Percentiles rank a stretch among this genome's conserved stretches.
phyloP scores from a whole-genome alignment of 1,139 yeast genomes.

The Sugiyamaella paludigena region DNA sequence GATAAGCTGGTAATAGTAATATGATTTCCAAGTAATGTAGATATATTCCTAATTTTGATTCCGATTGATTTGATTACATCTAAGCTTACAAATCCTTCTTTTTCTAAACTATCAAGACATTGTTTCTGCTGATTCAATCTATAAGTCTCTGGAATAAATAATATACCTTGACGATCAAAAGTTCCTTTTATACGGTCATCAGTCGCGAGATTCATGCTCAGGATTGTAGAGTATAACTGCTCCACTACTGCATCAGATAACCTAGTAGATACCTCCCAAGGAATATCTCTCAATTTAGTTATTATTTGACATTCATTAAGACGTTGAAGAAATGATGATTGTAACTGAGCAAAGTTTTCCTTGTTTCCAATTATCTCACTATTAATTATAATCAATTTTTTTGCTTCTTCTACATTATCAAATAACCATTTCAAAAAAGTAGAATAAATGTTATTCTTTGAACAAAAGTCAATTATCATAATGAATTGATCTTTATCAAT shows the following conservation, averaged over 20 bases:
- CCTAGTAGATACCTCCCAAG: too few relatives aligned
- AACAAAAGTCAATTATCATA: conserved; percentile 2
- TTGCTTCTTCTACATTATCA: background rate
- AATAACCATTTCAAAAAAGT: conserved; percentile 7
- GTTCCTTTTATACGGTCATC: conserved; percentile 14
- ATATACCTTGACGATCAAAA: conserved; percentile 14
- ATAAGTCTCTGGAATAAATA: conserved; percentile 19
- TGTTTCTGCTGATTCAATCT: conserved; percentile 6
- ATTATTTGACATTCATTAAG: too few relatives aligned
- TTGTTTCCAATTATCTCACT: too few relatives aligned
- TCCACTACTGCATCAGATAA: too few relatives aligned
- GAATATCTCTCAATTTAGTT: too few relatives aligned
- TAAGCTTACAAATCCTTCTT: conserved; percentile 15
- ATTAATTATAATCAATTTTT: too few relatives aligned
- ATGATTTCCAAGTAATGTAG: background rate
- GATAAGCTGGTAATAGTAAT: conserved; percentile 5
- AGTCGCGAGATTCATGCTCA: background rate
- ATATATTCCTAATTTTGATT: conserved; percentile 11
- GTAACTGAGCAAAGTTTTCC: too few relatives aligned
- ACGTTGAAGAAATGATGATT: too few relatives aligned
- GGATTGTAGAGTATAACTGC: background rate
- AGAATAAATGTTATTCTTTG: conserved; percentile 1
- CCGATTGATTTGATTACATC: conserved; percentile 4
- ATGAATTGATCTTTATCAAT: conserved; percentile 1
- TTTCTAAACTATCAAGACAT: conserved; percentile 11